Base-by-base conservation (phyloP, 148 eudicot genomes). In the Silene conica region DNA sequence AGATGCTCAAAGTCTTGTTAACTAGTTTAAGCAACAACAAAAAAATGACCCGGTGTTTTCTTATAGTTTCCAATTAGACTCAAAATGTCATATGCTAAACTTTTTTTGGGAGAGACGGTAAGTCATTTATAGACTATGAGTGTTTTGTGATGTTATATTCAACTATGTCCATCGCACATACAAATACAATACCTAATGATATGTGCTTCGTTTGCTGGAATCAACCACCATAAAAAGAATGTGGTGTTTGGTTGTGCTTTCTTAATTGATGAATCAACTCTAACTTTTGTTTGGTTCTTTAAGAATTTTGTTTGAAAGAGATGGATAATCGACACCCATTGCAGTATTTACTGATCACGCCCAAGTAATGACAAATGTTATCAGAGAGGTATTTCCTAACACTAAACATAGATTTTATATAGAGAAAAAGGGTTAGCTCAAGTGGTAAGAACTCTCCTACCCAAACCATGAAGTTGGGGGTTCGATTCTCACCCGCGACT, bases 1-100 rank as follows among this genome's bases (percentile, higher is more conserved):
- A 18, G 70, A 67, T 67, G 52, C 52, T 38, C 52, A 67, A 67
- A 67, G 70, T 9, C 70, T 67, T 1, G 23, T 67, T 0, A 67
- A 67, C 43, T 8, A 67, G n/a, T 67, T 67, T 41, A 1, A 8
- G 6, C n/a, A 3, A 43, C 23, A 67, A 22, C 70, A 67, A 38
- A 4, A 67, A 20, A 5, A 1, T n/a, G 26, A 67, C 6, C 70
- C 70, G 38, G n/a, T 67, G 54, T 67, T 67, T 43, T 67, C 70
- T 63, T 67, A 67, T 19, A 38, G 21, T n/a, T 50, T 67, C 11
- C 70, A 67, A 43, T 2, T 43, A 67, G 54, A 67, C 9, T 1
- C 0, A 38, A 54, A 67, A 1, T 22, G 54, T 38, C 70, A 67
- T 8, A 67, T 67, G 70, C 38, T 23, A 38, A 63, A 23, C 41